These are phyloP conservation scores for Trichophyton verrucosum DNA, from an alignment of 2,329 filamentous ascomycete species.

Conservation along the genomic window DNA sequence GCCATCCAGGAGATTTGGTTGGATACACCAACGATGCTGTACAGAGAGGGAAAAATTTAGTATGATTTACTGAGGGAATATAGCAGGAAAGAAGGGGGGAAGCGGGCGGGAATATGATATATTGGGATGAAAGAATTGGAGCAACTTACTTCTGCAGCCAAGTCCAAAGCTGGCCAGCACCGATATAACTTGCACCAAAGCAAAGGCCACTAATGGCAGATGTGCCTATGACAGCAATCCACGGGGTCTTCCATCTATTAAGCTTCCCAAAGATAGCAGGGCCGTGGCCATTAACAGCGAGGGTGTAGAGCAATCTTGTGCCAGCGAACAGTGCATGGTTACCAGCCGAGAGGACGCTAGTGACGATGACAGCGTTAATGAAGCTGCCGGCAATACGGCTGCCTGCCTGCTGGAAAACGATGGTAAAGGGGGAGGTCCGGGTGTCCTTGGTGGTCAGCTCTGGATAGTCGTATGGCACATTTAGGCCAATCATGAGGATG, in stretches of 20 bases:
- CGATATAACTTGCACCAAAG: conserved; percentile 54
- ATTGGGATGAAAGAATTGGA: background rate
- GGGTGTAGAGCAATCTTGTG: conserved; percentile 44
- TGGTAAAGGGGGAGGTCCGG: conserved; percentile 44
- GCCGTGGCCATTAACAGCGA: conserved; percentile 45
- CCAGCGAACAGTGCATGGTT: conserved; percentile 49
- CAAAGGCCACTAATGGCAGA: conserved; percentile 45
- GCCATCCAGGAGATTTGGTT: conserved; percentile 54
- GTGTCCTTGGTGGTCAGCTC: conserved; percentile 33
- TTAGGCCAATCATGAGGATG: conserved; percentile 45
- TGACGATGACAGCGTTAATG: conserved; percentile 51
- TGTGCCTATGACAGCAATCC: conserved; percentile 44
- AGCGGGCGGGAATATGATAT: background rate
- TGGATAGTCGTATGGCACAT: conserved; percentile 45
- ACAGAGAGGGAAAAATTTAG: conserved; percentile 1
- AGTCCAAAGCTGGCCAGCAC: conserved; percentile 52
- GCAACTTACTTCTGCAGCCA: conserved; percentile 50
- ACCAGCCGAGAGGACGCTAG: conserved; percentile 45
- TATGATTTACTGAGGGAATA: background rate
- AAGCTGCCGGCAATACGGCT: conserved; percentile 44
- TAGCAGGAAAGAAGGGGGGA: background rate
- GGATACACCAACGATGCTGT: conserved; percentile 51
- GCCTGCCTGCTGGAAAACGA: conserved; percentile 49
- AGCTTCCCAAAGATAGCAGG: conserved; percentile 42
- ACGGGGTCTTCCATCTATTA: conserved; percentile 41